Conservation (phyloP, 2,329 filamentous ascomycete species). For the Pseudogymnoascus sp. region DNA sequence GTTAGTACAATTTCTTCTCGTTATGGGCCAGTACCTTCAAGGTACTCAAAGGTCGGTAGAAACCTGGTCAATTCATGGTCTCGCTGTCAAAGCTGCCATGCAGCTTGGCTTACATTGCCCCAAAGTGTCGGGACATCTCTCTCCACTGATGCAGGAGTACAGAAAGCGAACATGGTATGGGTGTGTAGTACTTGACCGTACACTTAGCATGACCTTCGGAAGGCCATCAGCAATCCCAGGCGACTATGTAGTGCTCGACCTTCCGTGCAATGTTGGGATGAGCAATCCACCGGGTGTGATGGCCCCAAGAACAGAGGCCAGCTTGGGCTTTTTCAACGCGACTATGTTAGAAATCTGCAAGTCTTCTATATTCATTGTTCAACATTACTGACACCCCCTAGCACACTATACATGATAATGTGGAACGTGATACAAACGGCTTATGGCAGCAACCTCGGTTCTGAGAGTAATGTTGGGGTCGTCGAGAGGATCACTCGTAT, state of each 20-base stretch:
- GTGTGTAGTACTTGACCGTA: conserved; percentile 41
- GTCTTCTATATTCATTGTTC: background rate
- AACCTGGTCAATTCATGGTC: conserved; percentile 47
- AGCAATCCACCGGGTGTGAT: background rate
- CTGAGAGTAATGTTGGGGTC: conserved; percentile 21
- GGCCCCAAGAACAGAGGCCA: conserved; percentile 13
- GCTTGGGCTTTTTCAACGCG: conserved; percentile 28
- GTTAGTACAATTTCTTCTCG: conserved; percentile 41
- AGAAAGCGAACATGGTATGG: conserved; percentile 44
- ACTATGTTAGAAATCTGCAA: conserved; percentile 28
- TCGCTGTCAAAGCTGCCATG: conserved; percentile 44
- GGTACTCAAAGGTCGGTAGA: conserved; percentile 46
- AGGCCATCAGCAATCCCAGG: conserved; percentile 40
- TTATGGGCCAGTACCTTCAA: conserved; percentile 46
- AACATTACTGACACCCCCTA: conserved; percentile 14
- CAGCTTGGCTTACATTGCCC: conserved; percentile 45
- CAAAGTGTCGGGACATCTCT: conserved; percentile 30
- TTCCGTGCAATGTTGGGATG: conserved; percentile 25
- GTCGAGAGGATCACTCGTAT: conserved; percentile 30
- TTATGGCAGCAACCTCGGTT: conserved; percentile 40
- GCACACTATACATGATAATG: conserved; percentile 30
- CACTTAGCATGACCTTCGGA: conserved; percentile 46
- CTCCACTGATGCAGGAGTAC: conserved; percentile 39
- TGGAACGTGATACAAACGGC: conserved; percentile 34
- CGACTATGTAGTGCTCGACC: conserved; percentile 34